Evolutionary conservation across 176 grass and related monocot genomes (phyloP).

Genomic region (Avena sativa): DNA sequence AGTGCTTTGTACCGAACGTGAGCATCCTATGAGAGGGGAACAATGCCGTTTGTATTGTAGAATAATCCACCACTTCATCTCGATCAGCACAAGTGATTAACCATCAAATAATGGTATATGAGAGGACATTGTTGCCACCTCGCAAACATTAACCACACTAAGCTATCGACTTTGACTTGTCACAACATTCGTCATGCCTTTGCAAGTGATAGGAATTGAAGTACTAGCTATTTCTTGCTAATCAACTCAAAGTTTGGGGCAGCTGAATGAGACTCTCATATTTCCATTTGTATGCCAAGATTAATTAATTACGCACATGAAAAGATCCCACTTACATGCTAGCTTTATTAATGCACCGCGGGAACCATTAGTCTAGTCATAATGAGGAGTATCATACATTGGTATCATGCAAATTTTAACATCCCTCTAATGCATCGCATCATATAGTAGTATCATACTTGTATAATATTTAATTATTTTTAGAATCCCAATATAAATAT

Average conservation of each 20-base stretch:
- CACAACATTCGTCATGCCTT: constrained; percentile 8
- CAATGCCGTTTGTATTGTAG: constrained; percentile 26
- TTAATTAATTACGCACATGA: neutral
- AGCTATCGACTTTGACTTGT: constrained; percentile 49
- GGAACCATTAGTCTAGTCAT: neutral
- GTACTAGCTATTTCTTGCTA: neutral
- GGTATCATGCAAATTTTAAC: too few relatives aligned
- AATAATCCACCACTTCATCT: constrained; percentile 25
- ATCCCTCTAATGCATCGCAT: too few relatives aligned
- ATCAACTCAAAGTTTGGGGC: neutral
- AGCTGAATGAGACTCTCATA: constrained; percentile 12
- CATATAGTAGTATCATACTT: too few relatives aligned
- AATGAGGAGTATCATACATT: too few relatives aligned
- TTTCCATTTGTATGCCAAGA: constrained; percentile 3
- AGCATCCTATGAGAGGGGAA: constrained; percentile 41
- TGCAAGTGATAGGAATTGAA: constrained; percentile 29
- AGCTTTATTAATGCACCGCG: neutral
- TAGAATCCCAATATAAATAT: too few relatives aligned
- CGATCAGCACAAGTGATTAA: neutral
- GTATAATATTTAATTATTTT: too few relatives aligned
- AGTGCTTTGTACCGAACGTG: constrained; percentile 46
- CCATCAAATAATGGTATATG: neutral
- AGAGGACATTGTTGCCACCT: neutral
- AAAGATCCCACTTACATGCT: neutral
- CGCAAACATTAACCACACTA: constrained; percentile 41